These are phyloP conservation scores for Coemansia sp. DNA, from an alignment of 192 early-diverging fungal genomes.

Conservation along the genomic window DNA sequence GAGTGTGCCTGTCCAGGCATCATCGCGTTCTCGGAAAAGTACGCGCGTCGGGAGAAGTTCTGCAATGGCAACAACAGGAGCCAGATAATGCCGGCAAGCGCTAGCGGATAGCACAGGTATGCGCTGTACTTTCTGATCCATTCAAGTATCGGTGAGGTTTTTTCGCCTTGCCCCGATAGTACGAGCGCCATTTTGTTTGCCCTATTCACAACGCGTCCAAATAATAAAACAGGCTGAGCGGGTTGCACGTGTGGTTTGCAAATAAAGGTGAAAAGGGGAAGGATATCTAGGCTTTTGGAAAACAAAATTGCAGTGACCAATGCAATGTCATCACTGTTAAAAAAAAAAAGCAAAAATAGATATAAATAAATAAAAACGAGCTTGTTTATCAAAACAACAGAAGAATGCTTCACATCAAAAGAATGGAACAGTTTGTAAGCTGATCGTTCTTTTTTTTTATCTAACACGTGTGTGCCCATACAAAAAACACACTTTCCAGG, in stretches of 20 bases:
- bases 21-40: conserved; percentile 79
- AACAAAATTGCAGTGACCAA: not conserved
- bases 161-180: conserved; percentile 51
- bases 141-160: conserved; percentile 37
- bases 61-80: conserved; percentile 64
- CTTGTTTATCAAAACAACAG: not conserved
- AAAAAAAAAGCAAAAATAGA: too few relatives aligned
- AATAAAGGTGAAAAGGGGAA: not conserved
- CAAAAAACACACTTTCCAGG: not conserved
- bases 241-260: too few relatives aligned
- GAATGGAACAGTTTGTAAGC: too few relatives aligned
- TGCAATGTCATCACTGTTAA: not conserved
- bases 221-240: too few relatives aligned
- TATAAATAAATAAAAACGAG: not conserved
- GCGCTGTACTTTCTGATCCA: conserved; percentile 40
- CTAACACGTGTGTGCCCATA: not conserved
- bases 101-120: conserved; percentile 58
- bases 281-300: too few relatives aligned
- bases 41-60: conserved; percentile 62
- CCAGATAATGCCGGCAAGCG: conserved; percentile 62
- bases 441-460: not conserved
- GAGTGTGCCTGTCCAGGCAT: conserved; percentile 65
- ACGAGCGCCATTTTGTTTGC: conserved; percentile 45
- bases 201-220: too few relatives aligned
- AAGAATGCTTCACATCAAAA: not conserved